phyloP scores from a whole-genome alignment of 495 filamentous ascomycete species.

The Astrothelium macrocarpum region DNA sequence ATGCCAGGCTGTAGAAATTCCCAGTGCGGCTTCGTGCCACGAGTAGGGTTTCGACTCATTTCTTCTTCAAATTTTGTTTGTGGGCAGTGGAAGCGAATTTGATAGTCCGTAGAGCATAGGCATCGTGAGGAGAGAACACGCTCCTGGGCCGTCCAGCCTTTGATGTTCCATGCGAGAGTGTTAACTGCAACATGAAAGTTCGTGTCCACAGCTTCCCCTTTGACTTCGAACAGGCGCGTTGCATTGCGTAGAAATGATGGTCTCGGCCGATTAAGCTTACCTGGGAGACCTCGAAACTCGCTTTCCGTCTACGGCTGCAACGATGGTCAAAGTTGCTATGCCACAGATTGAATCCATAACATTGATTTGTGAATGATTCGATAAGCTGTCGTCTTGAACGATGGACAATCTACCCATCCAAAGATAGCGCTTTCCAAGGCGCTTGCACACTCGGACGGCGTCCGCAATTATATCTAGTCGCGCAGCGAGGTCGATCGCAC shows the following conservation, averaged over 20 bases:
- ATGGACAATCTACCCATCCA: constrained; percentile 18
- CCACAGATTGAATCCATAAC: constrained; percentile 13
- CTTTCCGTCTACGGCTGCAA: not conserved
- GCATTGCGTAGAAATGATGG: not conserved
- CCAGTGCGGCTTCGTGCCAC: not conserved
- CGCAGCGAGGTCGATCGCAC: not conserved
- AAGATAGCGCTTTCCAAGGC: constrained; percentile 9
- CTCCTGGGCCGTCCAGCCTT: constrained; percentile 18
- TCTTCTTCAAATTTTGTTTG: not conserved
- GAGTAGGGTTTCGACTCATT: not conserved
- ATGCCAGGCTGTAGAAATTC: not conserved
- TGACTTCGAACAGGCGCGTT: not conserved
- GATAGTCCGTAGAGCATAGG: constrained; percentile 10
- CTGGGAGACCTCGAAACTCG: not conserved
- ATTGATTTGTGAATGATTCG: constrained; percentile 8
- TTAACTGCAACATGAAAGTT: not conserved
- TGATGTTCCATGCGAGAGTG: not conserved
- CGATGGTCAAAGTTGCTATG: constrained; percentile 9
- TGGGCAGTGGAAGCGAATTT: constrained; percentile 5
- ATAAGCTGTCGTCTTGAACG: constrained; percentile 9
- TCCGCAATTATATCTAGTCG: constrained; percentile 9
- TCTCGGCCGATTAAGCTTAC: not conserved
- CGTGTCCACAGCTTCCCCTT: not conserved
- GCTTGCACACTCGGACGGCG: constrained; percentile 5
- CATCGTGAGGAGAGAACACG: constrained; percentile 12